A percentile compares a stretch with the other conserved stretches of the same genome.
Evolutionary conservation across 2,329 filamentous ascomycete genomes (phyloP).

Genomic region (Hypocreales sp.): DNA sequence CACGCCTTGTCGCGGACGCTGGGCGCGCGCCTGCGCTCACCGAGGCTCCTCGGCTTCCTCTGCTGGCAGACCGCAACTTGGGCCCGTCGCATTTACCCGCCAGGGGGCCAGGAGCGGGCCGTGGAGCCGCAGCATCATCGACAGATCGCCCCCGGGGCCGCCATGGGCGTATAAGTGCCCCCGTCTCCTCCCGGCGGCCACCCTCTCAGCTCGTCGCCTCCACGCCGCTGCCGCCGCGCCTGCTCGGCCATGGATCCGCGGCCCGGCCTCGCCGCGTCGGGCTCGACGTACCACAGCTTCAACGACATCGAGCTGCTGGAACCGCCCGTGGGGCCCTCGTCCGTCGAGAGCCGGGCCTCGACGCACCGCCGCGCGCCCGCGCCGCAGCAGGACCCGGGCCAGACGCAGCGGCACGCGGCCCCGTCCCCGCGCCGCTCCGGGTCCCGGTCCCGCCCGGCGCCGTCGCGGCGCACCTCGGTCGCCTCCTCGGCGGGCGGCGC

Average conservation of each 20-base stretch:
- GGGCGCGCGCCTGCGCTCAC: too few species aligned
- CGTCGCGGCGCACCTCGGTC: constrained; percentile 18
- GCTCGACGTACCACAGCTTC: constrained; percentile 39
- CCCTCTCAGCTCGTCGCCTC: too few species aligned
- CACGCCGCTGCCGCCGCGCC: too few species aligned
- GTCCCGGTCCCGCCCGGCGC: constrained; percentile 14
- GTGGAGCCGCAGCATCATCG: too few species aligned
- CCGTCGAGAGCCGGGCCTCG: constrained; percentile 3
- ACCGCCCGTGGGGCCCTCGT: constrained; percentile 11
- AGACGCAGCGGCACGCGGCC: constrained; percentile 35
- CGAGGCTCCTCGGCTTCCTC: too few species aligned
- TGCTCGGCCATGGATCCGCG: constrained; percentile 3
- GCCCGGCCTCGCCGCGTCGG: constrained; percentile 25
- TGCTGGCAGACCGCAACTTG: too few species aligned
- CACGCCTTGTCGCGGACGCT: too few species aligned
- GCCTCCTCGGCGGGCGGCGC: constrained; percentile 10
- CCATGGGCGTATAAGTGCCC: too few species aligned
- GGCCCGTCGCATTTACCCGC: too few species aligned
- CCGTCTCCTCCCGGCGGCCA: too few species aligned
- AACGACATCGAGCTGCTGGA: constrained; percentile 32
- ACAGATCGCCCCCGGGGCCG: too few species aligned
- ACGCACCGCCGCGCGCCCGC: constrained; percentile 17
- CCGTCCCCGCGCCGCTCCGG: constrained; percentile 21
- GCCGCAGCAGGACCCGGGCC: constrained; percentile 42
- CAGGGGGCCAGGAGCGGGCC: too few species aligned